These are phyloP conservation scores for Beauveria medogensis DNA, from an alignment of 2,329 filamentous ascomycete species.

Conservation along the genomic window DNA sequence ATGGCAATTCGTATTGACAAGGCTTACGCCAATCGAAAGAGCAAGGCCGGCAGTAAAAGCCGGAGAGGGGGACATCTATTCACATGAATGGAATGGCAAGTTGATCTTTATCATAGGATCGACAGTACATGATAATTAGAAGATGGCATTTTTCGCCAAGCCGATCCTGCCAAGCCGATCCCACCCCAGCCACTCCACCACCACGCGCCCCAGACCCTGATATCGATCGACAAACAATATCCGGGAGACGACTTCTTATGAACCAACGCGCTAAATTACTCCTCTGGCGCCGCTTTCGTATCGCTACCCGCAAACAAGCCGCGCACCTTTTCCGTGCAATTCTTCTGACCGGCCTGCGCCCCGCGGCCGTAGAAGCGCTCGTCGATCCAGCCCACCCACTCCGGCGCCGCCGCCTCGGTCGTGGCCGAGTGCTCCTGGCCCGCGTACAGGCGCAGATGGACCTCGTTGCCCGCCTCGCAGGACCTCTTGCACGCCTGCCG, in stretches of 20 bases:
- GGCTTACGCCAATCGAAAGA: neutral
- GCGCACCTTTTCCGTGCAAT: neutral
- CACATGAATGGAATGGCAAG: too few relatives aligned
- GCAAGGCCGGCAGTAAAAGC: neutral
- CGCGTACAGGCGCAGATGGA: conserved; percentile 10
- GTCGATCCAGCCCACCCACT: conserved; percentile 10
- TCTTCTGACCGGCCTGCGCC: neutral
- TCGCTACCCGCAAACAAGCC: neutral
- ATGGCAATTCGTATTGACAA: neutral
- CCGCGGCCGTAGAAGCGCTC: neutral
- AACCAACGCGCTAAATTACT: neutral
- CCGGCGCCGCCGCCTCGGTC: neutral
- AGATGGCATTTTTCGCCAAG: neutral
- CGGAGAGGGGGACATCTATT: neutral
- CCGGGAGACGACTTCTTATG: too few relatives aligned
- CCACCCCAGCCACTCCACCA: too few relatives aligned
- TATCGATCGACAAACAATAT: neutral
- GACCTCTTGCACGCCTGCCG: neutral
- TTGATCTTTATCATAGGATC: neutral
- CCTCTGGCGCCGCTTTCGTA: neutral
- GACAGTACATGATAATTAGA: neutral
- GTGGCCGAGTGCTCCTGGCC: conserved; percentile 8
- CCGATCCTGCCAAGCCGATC: neutral
- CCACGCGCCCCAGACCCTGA: neutral
- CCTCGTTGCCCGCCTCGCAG: conserved; percentile 10